Evolutionary conservation across 805 yeast genomes (phyloP), one percentile per base, ranked within the genome.

Genomic region (Ogataea glucozyma): DNA sequence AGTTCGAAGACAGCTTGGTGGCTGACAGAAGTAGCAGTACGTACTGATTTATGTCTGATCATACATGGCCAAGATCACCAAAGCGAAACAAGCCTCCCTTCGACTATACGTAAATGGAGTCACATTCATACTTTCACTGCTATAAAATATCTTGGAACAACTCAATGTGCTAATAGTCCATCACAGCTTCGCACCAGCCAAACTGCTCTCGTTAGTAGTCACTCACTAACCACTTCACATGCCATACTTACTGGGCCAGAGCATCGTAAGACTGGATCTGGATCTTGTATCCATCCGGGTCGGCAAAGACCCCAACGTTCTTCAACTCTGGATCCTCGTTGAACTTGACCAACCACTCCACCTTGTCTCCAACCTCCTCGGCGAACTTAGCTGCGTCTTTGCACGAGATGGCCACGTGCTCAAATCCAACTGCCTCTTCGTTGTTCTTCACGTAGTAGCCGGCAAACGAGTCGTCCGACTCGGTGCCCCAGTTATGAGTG

Each of bases 401-500:
- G 41, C 81, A 78, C 6, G 88, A 72, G 22, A 93, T 68, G 53
- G 95, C 86, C 47, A 87, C 76, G 67, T 91, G 97, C 31, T 93
- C 95, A 60, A 76, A 93, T 11, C 98, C 98, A 58, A 79, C 83
- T 18, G 84, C 83, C 31, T 49, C 31, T 8, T 48, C 51, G 13
- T 79, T 79, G 34, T 62, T 61, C 26, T 56, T 47, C 64, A 78
- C 81, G 66, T 89, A 95, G 65, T 91, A 93, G 19, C 75, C 75
- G 39, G 73, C 67, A 68, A 88, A 87, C 4, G 75, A 72, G 13
- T 75, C 73, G 48, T 91, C 96, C 16, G 68, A 58, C 62, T 93
- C 99, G 17, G 97, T 88, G 17, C 98, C 99, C 83, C 88, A 91
- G 70, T 93, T 93, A 69, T 88, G 91, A 35, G 98, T 91, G 60